Base-by-base conservation (phyloP, 768 basidiomycete genomes). In the Boletus vermiculosoides region DNA sequence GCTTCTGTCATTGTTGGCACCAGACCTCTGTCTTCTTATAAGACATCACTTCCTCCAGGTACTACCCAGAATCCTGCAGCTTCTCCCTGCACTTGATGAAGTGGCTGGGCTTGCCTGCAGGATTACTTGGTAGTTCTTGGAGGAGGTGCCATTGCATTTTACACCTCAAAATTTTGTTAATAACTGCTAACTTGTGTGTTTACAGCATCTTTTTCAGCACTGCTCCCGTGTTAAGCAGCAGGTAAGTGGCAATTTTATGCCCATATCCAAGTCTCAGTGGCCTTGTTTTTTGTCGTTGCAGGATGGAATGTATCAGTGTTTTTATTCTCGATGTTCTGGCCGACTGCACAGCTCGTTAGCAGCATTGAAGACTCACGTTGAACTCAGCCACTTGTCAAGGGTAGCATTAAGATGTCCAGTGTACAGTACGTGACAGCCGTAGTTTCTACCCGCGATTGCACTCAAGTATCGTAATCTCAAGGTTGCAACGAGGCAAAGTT, bases 301-400 rank as follows among this genome's bases (percentile, higher is more conserved):
- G 72, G 70, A 69, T 47, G 70, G 69, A 41, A 20, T 45, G 23
- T 73, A 68, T 46, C 57, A 57, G 0, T 71, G 71, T 46, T 59
- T 30, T 2, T 63, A 63, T 44, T 57, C 65, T 22, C 66, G 70
- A 22, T 71, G 71, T 22, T 57, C 71, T 44, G 71, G 72, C 10
- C 64, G 70, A 28, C 7, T 60, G 20, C 71, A 71, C 31, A 36
- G 11, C 20, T 62, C 72, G 3, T 39, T 34, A 20, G 31, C 25
- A 3, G 63, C 57, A n/a, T 18, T 71, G 34, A 68, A 62, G 41
- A 57, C 50, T 2, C 71, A 71, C 34, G 53, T 73, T 1, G 66
- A 73, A 22, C 63, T 73, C 20, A 71, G 71, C 28, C 71, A 71
- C 40, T 9, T 71, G 30, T 72, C 71, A 18, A 62, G 71, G 28